Percentiles rank a stretch among this genome's conserved stretches.
These are phyloP conservation scores for Meira nashicola DNA, from an alignment of 1,284 basidiomycete genomes.

Conservation along the genomic window DNA sequence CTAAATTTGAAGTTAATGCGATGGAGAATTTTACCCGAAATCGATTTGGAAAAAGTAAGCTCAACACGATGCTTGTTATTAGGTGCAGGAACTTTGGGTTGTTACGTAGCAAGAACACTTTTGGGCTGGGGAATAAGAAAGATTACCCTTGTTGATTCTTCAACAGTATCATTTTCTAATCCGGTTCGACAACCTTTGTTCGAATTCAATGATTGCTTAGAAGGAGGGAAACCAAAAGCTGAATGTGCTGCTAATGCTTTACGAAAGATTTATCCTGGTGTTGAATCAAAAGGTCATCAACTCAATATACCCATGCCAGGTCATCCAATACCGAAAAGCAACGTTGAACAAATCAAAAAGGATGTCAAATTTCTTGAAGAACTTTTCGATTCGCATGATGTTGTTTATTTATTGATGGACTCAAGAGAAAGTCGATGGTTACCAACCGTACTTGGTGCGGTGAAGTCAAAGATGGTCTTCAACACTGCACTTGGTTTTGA, in stretches of 20 bases:
- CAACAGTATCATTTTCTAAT: constrained; percentile 88
- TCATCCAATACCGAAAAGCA: constrained; percentile 67
- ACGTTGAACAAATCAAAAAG: constrained; percentile 61
- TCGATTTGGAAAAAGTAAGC: constrained; percentile 82
- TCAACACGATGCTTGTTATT: constrained; percentile 75
- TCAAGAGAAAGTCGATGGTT: constrained; percentile 93
- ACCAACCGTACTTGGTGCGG: constrained; percentile 78
- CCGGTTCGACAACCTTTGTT: constrained; percentile 94
- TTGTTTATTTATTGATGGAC: constrained; percentile 92
- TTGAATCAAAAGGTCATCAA: constrained; percentile 69
- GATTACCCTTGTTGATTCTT: constrained; percentile 87
- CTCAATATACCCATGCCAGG: constrained; percentile 95
- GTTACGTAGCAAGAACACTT: constrained; percentile 91
- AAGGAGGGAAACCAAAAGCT: constrained; percentile 89
- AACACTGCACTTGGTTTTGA: constrained; percentile 96
- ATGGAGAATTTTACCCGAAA: constrained; percentile 85
- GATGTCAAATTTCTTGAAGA: constrained; percentile 70
- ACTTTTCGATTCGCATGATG: constrained; percentile 79
- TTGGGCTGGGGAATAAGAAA: constrained; percentile 78
- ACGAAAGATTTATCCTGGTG: constrained; percentile 83
- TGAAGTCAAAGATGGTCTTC: constrained; percentile 78
- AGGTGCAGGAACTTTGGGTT: constrained; percentile 92
- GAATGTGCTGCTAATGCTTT: constrained; percentile 80
- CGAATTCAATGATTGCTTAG: constrained; percentile 86
- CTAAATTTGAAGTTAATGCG: constrained; percentile 96